phyloP scores from a whole-genome alignment of 1,284 basidiomycete species.

The Grifola frondosa region DNA sequence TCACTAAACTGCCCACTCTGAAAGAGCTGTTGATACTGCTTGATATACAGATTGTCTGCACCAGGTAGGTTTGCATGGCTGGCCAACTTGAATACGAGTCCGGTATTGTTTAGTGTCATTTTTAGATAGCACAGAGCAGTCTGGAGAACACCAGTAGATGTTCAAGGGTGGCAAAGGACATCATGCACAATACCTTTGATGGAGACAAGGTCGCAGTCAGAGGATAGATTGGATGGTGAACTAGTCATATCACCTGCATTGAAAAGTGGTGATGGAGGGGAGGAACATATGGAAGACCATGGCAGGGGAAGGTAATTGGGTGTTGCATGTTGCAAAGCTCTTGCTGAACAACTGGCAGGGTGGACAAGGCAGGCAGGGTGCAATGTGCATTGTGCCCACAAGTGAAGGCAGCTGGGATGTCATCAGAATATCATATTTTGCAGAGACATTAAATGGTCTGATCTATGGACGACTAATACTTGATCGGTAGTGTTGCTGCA shows the following conservation, averaged over 20 bases:
- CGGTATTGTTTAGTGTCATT: slow-evolving; percentile 91
- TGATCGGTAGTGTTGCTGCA: no score
- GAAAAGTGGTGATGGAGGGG: slow-evolving; percentile 30
- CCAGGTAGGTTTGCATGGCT: slow-evolving; percentile 95
- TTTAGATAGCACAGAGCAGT: slow-evolving; percentile 79
- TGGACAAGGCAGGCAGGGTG: slow-evolving; percentile 6
- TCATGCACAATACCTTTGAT: slow-evolving; percentile 76
- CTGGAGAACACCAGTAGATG: slow-evolving; percentile 72
- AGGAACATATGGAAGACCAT: slow-evolving; percentile 39
- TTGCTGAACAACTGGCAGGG: slow-evolving; percentile 37
- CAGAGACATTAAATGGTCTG: no score
- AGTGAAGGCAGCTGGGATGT: slow-evolving; percentile 60
- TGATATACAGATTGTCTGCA: slow-evolving; percentile 94
- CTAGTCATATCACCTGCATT: slow-evolving; percentile 19
- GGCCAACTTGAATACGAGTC: slow-evolving; percentile 96
- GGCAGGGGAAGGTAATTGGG: slow-evolving; percentile 49
- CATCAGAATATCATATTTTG: slow-evolving; percentile 71
- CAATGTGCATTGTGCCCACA: slow-evolving; percentile 1
- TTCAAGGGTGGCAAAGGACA: slow-evolving; percentile 72
- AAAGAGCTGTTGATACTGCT: slow-evolving; percentile 94
- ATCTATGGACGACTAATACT: no score
- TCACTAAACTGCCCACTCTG: slow-evolving; percentile 87
- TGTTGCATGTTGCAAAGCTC: slow-evolving; percentile 47
- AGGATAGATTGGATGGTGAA: slow-evolving; percentile 38
- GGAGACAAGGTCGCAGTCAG: slow-evolving; percentile 45